Evolutionary conservation across 768 basidiomycete species (phyloP), one percentile per base, ranked within the genome.

Genomic region (Suillus plorans): DNA sequence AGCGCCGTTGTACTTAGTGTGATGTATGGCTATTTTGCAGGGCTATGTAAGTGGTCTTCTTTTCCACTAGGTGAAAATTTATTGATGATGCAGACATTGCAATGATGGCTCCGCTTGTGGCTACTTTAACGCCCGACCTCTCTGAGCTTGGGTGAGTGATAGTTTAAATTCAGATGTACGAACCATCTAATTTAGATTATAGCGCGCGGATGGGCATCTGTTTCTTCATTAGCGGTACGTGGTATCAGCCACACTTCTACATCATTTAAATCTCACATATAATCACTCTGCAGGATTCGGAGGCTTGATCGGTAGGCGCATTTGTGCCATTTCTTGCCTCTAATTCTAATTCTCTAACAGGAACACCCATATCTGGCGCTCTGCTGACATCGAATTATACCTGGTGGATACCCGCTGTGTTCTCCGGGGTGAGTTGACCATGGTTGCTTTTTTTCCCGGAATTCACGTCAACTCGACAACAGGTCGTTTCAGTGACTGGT

Each of bases 291-390:
- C 55, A 78, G 76, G 72, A 18, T 49, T 69, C 22, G 78, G 70
- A 62, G 62, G 31, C 44, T 69, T 72, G n/a, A 64, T 74, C 39
- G 68, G 67, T 69, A 65, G 65, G 68, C 62, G 18, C 22, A 18
- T 61, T 39, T 20, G 28, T 63, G 31, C 31, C 9, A 37, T 47
- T 16, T 25, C 28, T 2, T 36, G 37, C 31, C 39, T 28, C 20
- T 4, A 69, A 69, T 71, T 1, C 63, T 76, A 8, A 60, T 74
- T 37, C 73, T 71, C 20, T 59, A 13, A 25, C 13, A 82, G 86
- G 86, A 3, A 79, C 84, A 0, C 87, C 88, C 1, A 83, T 88
- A 37, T 81, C 80, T 45, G 87, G 88, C 1, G 84, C 85, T 3
- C 76, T 89, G n/a, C 76, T 89, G 12, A 80, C 85, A 0, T 58